Evolutionary conservation across 2,329 filamentous ascomycete species (phyloP), one percentile per base, ranked within the genome.

Genomic region (Botryosphaeria dothidea): DNA sequence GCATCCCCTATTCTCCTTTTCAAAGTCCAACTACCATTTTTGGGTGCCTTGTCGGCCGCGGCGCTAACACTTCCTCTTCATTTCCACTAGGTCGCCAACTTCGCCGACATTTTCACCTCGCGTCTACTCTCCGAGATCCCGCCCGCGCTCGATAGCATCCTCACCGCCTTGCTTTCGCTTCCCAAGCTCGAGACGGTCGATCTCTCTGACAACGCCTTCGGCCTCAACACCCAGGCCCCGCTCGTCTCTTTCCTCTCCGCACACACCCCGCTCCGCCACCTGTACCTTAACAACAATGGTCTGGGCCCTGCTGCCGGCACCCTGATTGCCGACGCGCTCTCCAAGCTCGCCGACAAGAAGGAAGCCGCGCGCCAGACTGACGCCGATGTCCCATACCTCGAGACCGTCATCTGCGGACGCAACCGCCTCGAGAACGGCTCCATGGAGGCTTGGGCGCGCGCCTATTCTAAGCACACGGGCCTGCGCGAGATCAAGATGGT

Each of bases 241-340:
- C 87, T 99, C 56, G 92, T 97, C 70, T 91, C 92, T 66, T 99
- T 99, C 82, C 88, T 99, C 67, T 89, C 91, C 64, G 86, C 89
- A 66, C 94, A 98, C 80, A 88, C 91, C 3, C 94, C 95, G 2
- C 88, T 99, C 46, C 93, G 93, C 79, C 93, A 97, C 79, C 87
- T 99, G 29, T 92, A 96, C 79, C 88, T 99, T 66, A 98, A 98
- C 85, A 99, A 99, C 85, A 99, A 99, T 78, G 95, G 95, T 29
- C 87, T 99, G 41, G 95, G 95, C 13, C 95, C 95, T 23, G 90
- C 93, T 67, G 94, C 94, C 9, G 95, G 95, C 65, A 92, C 92
- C 51, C 84, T 95, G 62, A 89, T 99, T 71, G 95, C 94, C 57
- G 89, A 97, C 75, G 92, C 95, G 6, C 88, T 99, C 63, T 90